phyloP scores from a whole-genome alignment of 2,329 filamentous ascomycete species.

The Bipolaris gigantea region DNA sequence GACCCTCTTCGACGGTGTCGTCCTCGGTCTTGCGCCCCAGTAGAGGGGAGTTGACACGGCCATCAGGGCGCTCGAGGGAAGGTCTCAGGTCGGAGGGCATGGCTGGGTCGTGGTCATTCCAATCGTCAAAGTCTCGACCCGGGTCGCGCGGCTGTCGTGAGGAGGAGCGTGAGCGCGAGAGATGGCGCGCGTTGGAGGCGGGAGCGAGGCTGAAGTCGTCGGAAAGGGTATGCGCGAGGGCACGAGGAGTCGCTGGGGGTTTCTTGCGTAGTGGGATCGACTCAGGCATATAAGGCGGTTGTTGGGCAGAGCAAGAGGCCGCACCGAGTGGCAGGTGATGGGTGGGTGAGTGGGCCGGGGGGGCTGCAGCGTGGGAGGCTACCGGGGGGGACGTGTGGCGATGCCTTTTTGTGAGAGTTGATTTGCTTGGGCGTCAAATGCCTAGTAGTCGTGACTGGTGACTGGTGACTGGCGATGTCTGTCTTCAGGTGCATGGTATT shows the following conservation, averaged over 20 bases:
- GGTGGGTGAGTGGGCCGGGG: conserved; percentile 1
- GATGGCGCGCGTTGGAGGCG: conserved; percentile 23
- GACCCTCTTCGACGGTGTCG: conserved; percentile 43
- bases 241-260: conserved; percentile 20
- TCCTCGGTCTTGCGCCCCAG: conserved; percentile 49
- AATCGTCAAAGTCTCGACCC: conserved; percentile 49
- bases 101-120: conserved; percentile 49
- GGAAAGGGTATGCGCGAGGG: conserved; percentile 20
- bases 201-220: conserved; percentile 25
- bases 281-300: conserved; percentile 44
- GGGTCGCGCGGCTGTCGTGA: conserved; percentile 27
- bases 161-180: conserved; percentile 23
- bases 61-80: conserved; percentile 44
- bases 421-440: neutral
- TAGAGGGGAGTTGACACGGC: conserved; percentile 56
- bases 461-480: conserved; percentile 12
- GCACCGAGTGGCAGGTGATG: conserved; percentile 11
- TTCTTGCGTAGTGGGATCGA: conserved; percentile 41
- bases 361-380: conserved; percentile 10
- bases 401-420: neutral
- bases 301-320: conserved; percentile 20
- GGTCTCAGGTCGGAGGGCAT: conserved; percentile 57
- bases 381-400: neutral
- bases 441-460: neutral
- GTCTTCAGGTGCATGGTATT: conserved; percentile 2